These are phyloP conservation scores for Vaccinium darrowii DNA, from an alignment of 148 eudicot species.

Conservation along the genomic window DNA sequence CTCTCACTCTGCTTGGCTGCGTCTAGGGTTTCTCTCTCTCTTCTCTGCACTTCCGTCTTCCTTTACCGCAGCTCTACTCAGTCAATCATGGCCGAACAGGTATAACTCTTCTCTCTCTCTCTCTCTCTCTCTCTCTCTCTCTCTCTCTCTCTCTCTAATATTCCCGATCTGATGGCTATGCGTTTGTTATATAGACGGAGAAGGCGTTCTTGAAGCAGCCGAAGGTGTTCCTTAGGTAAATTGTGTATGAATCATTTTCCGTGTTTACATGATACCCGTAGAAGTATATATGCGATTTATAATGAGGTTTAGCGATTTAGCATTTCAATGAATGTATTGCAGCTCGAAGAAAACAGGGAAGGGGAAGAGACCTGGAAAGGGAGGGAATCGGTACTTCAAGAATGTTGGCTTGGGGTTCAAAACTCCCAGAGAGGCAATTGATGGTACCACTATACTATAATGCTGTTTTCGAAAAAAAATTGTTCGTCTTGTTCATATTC, in stretches of 20 bases:
- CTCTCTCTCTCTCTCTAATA: not conserved
- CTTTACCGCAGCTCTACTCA: not conserved
- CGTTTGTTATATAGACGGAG: conserved; percentile 30
- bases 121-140: not conserved
- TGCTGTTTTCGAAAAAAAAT: not conserved
- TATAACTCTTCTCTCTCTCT: not conserved
- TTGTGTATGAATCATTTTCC: not conserved
- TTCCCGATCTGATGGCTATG: not conserved
- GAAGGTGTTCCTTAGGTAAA: conserved; percentile 44
- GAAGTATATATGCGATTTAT: not conserved
- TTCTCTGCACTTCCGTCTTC: not conserved
- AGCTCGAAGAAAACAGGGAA: conserved; percentile 32
- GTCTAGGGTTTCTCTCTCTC: conserved; percentile 13
- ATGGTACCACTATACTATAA: conserved; percentile 18
- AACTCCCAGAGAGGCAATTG: conserved; percentile 38
- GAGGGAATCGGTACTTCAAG: conserved; percentile 35
- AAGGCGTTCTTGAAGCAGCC: conserved; percentile 51
- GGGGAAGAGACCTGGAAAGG: conserved; percentile 42
- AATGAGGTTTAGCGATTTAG: not conserved
- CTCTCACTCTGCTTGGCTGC: not conserved
- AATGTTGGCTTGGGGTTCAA: conserved; percentile 36
- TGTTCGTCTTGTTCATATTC: not conserved
- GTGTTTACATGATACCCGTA: not conserved
- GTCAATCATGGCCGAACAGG: conserved; percentile 28
- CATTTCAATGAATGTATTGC: not conserved